Evolutionary conservation across 2,329 filamentous ascomycete species (phyloP).

Genomic region (Stachybotrys chlorohalonatus): DNA sequence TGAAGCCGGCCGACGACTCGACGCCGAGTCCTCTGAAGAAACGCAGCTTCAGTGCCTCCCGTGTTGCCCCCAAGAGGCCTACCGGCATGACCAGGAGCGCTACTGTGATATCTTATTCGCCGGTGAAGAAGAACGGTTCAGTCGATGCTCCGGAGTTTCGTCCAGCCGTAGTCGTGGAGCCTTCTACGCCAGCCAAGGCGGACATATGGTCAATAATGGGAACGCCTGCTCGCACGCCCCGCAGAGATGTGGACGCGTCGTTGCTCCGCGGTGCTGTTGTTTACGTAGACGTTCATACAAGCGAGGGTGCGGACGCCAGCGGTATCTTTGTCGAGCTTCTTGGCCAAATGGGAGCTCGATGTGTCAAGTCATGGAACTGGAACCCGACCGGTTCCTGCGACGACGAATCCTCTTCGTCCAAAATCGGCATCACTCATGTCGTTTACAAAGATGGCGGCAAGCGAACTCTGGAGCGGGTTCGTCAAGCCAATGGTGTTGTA

Average conservation of each 20-base stretch:
- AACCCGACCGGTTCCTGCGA: slow-evolving; percentile 37
- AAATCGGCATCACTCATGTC: slow-evolving; percentile 76
- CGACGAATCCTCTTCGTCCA: slow-evolving; percentile 20
- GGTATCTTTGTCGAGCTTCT: slow-evolving; percentile 75
- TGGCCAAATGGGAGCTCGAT: slow-evolving; percentile 71
- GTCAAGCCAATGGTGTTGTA: slow-evolving; percentile 62
- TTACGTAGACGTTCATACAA: slow-evolving; percentile 76
- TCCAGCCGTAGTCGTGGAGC: slow-evolving; percentile 14
- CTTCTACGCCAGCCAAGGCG: slow-evolving; percentile 35
- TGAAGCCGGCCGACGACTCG: slow-evolving; percentile 58
- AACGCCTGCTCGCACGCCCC: slow-evolving; percentile 48
- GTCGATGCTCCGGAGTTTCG: slow-evolving; percentile 1
- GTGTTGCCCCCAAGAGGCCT: slow-evolving; percentile 34
- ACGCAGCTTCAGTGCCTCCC: slow-evolving; percentile 41
- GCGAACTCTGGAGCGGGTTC: slow-evolving; percentile 72
- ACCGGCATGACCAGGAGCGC: slow-evolving; percentile 35
- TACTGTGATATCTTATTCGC: slow-evolving; percentile 46
- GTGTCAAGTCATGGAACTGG: slow-evolving; percentile 70
- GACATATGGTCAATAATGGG: slow-evolving; percentile 45
- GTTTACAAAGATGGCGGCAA: slow-evolving; percentile 82
- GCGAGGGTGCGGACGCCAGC: slow-evolving; percentile 71
- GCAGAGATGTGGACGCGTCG: slow-evolving; percentile 39
- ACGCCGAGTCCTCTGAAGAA: slow-evolving; percentile 38
- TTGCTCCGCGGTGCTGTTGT: slow-evolving; percentile 65
- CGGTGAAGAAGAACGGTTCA: slow-evolving; percentile 30